These are phyloP conservation scores for Trifolium repens DNA, from an alignment of 306 rosid species.

Conservation along the genomic window DNA sequence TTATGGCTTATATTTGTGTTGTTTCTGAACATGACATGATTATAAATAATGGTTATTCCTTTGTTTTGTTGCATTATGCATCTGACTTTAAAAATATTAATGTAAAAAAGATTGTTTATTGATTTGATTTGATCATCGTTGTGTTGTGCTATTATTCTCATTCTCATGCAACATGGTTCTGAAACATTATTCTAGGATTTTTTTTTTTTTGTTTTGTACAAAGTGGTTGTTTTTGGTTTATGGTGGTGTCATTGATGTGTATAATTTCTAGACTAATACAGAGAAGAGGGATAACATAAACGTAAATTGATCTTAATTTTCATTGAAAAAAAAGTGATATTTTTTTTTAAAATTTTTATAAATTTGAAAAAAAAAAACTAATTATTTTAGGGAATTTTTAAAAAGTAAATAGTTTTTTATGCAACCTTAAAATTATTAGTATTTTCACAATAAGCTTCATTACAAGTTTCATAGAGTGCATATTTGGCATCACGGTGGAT, in stretches of 20 bases:
- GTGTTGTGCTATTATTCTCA: not conserved
- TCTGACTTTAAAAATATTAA: not conserved
- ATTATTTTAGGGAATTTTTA: not conserved
- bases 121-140: constrained; percentile 31
- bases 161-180: not conserved
- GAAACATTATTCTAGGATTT: constrained; percentile 13
- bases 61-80: constrained; percentile 16
- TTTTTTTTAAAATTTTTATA: too few species aligned
- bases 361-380: too few species aligned
- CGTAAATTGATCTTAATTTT: not conserved
- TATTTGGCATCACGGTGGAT: too few species aligned
- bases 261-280: not conserved
- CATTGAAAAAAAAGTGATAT: too few species aligned
- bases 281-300: not conserved
- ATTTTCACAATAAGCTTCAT: too few species aligned
- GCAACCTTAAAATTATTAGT: too few species aligned
- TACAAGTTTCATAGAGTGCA: too few species aligned
- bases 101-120: not conserved
- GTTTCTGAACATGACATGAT: constrained; percentile 8
- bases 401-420: too few species aligned
- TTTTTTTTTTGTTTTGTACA: not conserved
- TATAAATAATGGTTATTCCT: constrained; percentile 28
- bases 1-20: constrained; percentile 28
- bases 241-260: not conserved
- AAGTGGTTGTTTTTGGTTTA: not conserved